phyloP scores from a whole-genome alignment of 2,329 filamentous ascomycete genomes.

The Gremmenia infestans region DNA sequence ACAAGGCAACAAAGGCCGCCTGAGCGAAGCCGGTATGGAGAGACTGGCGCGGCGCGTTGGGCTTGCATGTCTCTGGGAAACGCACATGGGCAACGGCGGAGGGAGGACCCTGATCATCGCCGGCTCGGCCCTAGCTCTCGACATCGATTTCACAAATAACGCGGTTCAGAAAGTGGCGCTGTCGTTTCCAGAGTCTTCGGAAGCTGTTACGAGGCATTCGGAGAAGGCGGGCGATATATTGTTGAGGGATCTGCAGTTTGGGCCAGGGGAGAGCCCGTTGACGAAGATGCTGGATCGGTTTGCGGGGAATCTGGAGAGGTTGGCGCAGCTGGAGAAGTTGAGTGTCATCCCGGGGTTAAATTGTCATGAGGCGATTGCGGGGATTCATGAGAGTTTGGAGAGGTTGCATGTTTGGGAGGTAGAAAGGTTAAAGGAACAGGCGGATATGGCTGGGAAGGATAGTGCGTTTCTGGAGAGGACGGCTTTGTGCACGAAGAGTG shows the following conservation, averaged over 20 bases:
- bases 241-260: slow-evolving; percentile 56
- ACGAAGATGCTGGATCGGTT: slow-evolving; percentile 69
- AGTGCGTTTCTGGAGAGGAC: slow-evolving; percentile 34
- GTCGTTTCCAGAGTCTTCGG: slow-evolving; percentile 55
- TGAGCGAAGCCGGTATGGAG: slow-evolving; percentile 72
- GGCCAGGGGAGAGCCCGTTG: slow-evolving; percentile 54
- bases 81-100: slow-evolving; percentile 41
- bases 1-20: slow-evolving; percentile 48
- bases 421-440: slow-evolving; percentile 48
- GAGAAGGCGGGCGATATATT: slow-evolving; percentile 62
- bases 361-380: slow-evolving; percentile 71
- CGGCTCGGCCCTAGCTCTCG: slow-evolving; percentile 54
- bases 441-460: slow-evolving; percentile 39
- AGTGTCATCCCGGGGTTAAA: slow-evolving; percentile 65
- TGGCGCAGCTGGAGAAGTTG: slow-evolving; percentile 66
- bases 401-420: slow-evolving; percentile 69
- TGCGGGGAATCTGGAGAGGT: slow-evolving; percentile 62
- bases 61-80: slow-evolving; percentile 59
- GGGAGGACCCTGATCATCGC: slow-evolving; percentile 56
- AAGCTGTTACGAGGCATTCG: slow-evolving; percentile 54
- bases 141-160: slow-evolving; percentile 57
- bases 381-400: slow-evolving; percentile 65
- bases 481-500: slow-evolving; percentile 62
- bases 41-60: slow-evolving; percentile 63
- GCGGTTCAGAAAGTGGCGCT: slow-evolving; percentile 59